Evolutionary conservation across 345 rosid species (phyloP), one percentile per base, ranked within the genome.

Genomic region (Hypericum androsaemum): DNA sequence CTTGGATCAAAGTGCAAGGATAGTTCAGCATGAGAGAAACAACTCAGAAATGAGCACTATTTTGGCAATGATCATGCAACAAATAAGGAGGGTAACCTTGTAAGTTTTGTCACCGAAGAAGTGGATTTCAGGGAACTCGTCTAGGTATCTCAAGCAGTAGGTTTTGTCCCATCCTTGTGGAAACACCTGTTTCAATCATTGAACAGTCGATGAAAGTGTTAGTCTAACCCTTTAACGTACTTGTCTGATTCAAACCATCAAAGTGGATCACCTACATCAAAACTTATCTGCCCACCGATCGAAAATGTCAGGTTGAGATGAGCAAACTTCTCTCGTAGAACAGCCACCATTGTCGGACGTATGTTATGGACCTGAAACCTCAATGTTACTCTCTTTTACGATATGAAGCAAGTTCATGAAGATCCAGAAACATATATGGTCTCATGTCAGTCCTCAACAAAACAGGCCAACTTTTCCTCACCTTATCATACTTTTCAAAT

Each of bases 131-230:
- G 53, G 63, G 56, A 83, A 92, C 10, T 78, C 90, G 12, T 78
- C 72, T 16, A 92, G 95, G 71, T 76, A 92, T 52, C 73, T 81
- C 82, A 92, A 71, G 76, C 98, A 88, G 67, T 88, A 92, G 47
- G 98, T 92, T 78, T 92, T 92, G 71, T 92, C 98, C 98, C 98
- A 92, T 54, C 98, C 97, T 60, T 64, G 76, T 48, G 98, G 98
- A 64, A 92, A 92, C 59, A 81, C 95, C 98, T 92, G 68, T 47
- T 10, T 46, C 52, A 53, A 15, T 48, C n/a, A 57, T 49, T 59
- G 61, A 32, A 36, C 22, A 63, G 32, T 13, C 52, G 41, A 60
- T 22, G 16, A 39, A 12, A 39, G 41, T 51, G 32, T 5, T 56
- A 41, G 7, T 37, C 43, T 39, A 8, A 15, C 44, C 5, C 17